Evolutionary conservation across 2,329 filamentous ascomycete genomes (phyloP).

Genomic region (Colletotrichum filicis): DNA sequence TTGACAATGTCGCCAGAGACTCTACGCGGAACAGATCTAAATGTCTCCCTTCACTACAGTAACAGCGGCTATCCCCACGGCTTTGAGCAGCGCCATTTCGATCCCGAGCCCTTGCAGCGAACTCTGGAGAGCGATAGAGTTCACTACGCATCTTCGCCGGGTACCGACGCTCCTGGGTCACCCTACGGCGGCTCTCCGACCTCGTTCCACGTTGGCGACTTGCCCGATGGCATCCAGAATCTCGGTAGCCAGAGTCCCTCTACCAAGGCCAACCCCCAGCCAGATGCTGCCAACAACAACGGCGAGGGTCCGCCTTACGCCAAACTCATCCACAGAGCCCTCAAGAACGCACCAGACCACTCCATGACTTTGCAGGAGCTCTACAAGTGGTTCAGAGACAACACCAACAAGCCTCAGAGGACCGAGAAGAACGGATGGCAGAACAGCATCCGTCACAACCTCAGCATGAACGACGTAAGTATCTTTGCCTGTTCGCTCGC

Average conservation of each 20-base stretch:
- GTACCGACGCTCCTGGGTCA: background rate
- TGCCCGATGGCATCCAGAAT: background rate
- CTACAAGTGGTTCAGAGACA: conserved; percentile 87
- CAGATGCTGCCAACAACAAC: conserved; percentile 36
- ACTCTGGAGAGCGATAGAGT: background rate
- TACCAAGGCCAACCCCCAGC: background rate
- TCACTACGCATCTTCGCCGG: conserved; percentile 17
- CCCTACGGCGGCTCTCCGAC: conserved; percentile 7
- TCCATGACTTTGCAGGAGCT: conserved; percentile 86
- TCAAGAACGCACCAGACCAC: conserved; percentile 73
- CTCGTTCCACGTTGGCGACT: background rate
- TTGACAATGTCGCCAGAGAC: conserved; percentile 17
- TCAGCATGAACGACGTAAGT: conserved; percentile 92
- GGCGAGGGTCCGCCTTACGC: conserved; percentile 77
- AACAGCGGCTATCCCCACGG: background rate
- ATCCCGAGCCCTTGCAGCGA: background rate
- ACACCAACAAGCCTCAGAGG: conserved; percentile 78
- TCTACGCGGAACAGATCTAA: conserved; percentile 10
- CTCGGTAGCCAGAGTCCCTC: background rate
- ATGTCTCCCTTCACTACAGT: conserved; percentile 20
- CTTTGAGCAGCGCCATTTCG: background rate
- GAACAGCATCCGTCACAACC: conserved; percentile 94
- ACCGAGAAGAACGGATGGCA: conserved; percentile 82
- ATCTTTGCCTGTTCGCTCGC: background rate
- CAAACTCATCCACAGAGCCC: conserved; percentile 79